phyloP scores from a whole-genome alignment of 2,329 filamentous ascomycete genomes.

The Fusarium penzigii region DNA sequence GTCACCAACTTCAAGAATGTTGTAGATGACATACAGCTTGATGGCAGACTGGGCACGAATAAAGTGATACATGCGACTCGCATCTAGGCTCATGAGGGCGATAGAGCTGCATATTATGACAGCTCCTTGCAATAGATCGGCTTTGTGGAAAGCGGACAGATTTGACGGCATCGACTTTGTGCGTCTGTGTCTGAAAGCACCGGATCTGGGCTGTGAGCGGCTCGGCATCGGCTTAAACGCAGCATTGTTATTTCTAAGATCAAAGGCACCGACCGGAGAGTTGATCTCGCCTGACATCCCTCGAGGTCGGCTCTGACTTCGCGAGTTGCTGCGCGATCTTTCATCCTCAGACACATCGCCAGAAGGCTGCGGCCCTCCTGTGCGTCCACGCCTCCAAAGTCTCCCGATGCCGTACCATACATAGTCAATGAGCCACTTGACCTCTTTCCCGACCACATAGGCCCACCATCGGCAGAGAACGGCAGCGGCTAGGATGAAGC shows the following conservation, averaged over 20 bases:
- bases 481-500: slow-evolving; percentile 78
- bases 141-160: slow-evolving; percentile 87
- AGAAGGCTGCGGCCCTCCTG: slow-evolving; percentile 36
- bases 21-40: slow-evolving; percentile 98
- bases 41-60: slow-evolving; percentile 96
- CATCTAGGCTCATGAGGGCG: slow-evolving; percentile 87
- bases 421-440: slow-evolving; percentile 69
- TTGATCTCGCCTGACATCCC: slow-evolving; percentile 22
- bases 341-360: slow-evolving; percentile 40
- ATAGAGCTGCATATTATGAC: slow-evolving; percentile 85
- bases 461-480: slow-evolving; percentile 80
- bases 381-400: slow-evolving; percentile 67
- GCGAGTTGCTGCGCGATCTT: slow-evolving; percentile 42
- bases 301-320: slow-evolving; percentile 40
- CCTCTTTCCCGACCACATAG: slow-evolving; percentile 70
- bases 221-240: slow-evolving; percentile 14
- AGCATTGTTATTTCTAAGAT: slow-evolving; percentile 11
- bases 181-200: slow-evolving; percentile 63
- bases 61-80: slow-evolving; percentile 96
- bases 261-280: slow-evolving; percentile 8
- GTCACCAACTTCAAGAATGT: slow-evolving; percentile 91
- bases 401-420: slow-evolving; percentile 79
- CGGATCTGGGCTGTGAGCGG: slow-evolving; percentile 32
- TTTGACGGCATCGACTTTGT: slow-evolving; percentile 84
- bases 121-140: slow-evolving; percentile 87